A percentile compares a stretch with the other conserved stretches of the same genome.
These are phyloP conservation scores for Corinectria fuckeliana DNA, from an alignment of 2,329 filamentous ascomycete species.

Conservation along the genomic window DNA sequence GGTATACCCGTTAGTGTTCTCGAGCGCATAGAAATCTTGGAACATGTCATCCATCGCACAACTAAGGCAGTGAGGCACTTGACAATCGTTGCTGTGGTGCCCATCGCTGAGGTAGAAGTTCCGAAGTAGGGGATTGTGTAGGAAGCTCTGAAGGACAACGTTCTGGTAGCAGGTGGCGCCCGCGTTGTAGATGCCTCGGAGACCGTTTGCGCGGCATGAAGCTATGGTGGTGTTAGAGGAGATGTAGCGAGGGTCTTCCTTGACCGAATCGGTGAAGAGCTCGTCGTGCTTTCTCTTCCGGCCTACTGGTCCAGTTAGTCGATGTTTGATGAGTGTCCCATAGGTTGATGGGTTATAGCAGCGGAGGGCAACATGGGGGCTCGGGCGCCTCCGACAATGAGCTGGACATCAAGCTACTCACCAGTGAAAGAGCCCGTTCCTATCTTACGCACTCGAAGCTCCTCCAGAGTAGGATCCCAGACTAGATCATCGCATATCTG, in stretches of 20 bases:
- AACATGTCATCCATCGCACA: conserved; percentile 78
- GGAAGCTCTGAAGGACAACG: conserved; percentile 89
- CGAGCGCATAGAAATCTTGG: conserved; percentile 72
- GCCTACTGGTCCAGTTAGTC: conserved; percentile 44
- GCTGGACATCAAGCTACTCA: conserved; percentile 44
- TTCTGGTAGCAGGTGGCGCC: conserved; percentile 99
- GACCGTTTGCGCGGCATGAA: conserved; percentile 84
- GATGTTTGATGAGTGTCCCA: not conserved
- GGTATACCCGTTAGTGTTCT: conserved; percentile 88
- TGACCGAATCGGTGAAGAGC: conserved; percentile 66
- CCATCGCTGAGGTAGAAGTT: conserved; percentile 93
- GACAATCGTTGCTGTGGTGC: conserved; percentile 80
- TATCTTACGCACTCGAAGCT: conserved; percentile 73
- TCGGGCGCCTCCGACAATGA: not conserved
- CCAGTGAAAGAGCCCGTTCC: conserved; percentile 70
- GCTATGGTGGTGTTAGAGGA: conserved; percentile 78
- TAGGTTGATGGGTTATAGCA: not conserved
- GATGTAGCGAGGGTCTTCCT: conserved; percentile 79
- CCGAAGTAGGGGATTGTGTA: conserved; percentile 90
- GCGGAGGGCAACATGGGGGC: not conserved
- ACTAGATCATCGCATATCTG: conserved; percentile 84
- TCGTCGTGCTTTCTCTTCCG: conserved; percentile 82
- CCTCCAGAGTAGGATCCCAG: conserved; percentile 82
- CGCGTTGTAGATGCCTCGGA: conserved; percentile 94
- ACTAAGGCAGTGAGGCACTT: conserved; percentile 66